These are phyloP conservation scores for Ceratocystis cacaofunesta DNA, from an alignment of 2,329 filamentous ascomycete genomes.

Conservation along the genomic window DNA sequence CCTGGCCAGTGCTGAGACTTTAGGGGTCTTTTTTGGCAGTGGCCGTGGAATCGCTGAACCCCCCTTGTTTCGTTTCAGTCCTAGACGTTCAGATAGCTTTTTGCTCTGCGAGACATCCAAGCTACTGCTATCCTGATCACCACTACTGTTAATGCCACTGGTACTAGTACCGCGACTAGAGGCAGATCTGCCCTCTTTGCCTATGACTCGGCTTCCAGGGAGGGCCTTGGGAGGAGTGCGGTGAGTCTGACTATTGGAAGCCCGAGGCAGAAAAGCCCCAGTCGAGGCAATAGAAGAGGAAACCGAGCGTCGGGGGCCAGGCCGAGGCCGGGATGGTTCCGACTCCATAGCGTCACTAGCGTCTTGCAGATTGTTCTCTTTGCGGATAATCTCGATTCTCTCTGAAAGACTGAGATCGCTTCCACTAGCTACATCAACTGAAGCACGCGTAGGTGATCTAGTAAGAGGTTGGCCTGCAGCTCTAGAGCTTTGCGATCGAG, in stretches of 20 bases:
- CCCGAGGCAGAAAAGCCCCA: background rate
- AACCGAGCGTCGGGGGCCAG: background rate
- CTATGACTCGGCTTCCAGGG: background rate
- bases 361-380: slow-evolving; percentile 23
- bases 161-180: background rate
- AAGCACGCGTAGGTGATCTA: slow-evolving; percentile 4
- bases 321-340: slow-evolving; percentile 31
- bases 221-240: slow-evolving; percentile 8
- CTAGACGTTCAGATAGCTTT: slow-evolving; percentile 60
- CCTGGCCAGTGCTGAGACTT: slow-evolving; percentile 80
- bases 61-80: slow-evolving; percentile 47
- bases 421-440: background rate
- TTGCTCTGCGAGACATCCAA: slow-evolving; percentile 28
- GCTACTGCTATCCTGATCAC: background rate
- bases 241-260: background rate
- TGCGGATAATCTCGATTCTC: slow-evolving; percentile 20
- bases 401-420: slow-evolving; percentile 15
- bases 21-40: slow-evolving; percentile 58
- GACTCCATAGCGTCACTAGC: slow-evolving; percentile 30
- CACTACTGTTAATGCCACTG: background rate
- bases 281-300: slow-evolving; percentile 7
- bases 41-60: slow-evolving; percentile 82
- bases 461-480: slow-evolving; percentile 2
- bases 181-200: background rate
- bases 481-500: slow-evolving; percentile 6